phyloP scores from a whole-genome alignment of 2,329 filamentous ascomycete genomes.

The Apiospora saccharicola region DNA sequence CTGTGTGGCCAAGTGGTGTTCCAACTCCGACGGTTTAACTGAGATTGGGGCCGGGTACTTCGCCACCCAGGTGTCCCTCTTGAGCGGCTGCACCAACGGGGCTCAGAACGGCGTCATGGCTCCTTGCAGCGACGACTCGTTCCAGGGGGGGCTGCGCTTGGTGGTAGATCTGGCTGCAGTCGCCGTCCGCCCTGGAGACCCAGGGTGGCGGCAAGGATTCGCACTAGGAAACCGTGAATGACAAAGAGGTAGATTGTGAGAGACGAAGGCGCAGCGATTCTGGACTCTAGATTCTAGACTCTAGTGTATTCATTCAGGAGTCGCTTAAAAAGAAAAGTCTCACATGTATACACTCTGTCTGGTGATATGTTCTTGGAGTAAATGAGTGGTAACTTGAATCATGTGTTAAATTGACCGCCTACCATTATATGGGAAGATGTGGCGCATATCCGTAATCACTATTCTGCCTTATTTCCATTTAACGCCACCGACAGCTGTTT shows the following conservation, averaged over 20 bases:
- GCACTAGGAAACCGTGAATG: background rate
- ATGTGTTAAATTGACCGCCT: too few species aligned
- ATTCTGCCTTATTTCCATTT: too few species aligned
- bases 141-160: slow-evolving; percentile 1
- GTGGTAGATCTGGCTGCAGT: slow-evolving; percentile 20
- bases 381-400: too few species aligned
- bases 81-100: background rate
- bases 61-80: background rate
- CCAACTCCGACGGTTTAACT: background rate
- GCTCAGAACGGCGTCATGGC: slow-evolving; percentile 2
- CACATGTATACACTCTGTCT: too few species aligned
- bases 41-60: background rate
- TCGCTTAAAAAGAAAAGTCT: too few species aligned
- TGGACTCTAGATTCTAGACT: too few species aligned
- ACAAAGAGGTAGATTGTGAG: too few species aligned
- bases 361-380: too few species aligned
- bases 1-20: slow-evolving; percentile 8
- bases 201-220: background rate
- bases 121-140: slow-evolving; percentile 9
- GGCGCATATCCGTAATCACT: too few species aligned
- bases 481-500: background rate
- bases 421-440: too few species aligned
- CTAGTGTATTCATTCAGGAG: too few species aligned
- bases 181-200: background rate
- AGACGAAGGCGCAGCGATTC: too few species aligned